phyloP scores from a whole-genome alignment of 2,329 filamentous ascomycete genomes.

The Trematosphaeria pertusa region DNA sequence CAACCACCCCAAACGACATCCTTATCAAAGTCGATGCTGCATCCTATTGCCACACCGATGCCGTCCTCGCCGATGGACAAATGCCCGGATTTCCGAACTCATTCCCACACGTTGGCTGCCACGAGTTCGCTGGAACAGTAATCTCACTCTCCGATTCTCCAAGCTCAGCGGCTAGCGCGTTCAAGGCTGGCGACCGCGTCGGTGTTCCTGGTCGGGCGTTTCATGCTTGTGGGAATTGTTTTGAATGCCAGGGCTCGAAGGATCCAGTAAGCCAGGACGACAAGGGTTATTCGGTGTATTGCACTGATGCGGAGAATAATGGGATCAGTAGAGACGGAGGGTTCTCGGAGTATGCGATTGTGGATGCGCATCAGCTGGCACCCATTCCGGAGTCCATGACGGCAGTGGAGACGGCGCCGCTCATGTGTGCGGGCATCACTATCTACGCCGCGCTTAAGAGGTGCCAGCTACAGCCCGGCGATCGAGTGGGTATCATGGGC shows the following conservation, averaged over 20 bases:
- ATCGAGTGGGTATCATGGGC: slow-evolving; percentile 51
- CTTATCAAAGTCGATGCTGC: slow-evolving; percentile 56
- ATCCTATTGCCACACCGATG: slow-evolving; percentile 57
- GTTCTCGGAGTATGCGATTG: slow-evolving; percentile 53
- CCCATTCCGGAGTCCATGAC: slow-evolving; percentile 42
- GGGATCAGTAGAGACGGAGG: slow-evolving; percentile 47
- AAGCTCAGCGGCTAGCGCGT: slow-evolving; percentile 23
- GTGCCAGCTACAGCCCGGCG: slow-evolving; percentile 37
- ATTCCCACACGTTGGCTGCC: slow-evolving; percentile 55
- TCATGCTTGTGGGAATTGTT: slow-evolving; percentile 51
- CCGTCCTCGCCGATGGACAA: slow-evolving; percentile 45
- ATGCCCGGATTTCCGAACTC: slow-evolving; percentile 43
- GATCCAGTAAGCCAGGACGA: slow-evolving; percentile 43
- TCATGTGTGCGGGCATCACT: slow-evolving; percentile 55
- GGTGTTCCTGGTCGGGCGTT: slow-evolving; percentile 53
- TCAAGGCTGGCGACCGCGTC: slow-evolving; percentile 43
- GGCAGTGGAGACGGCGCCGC: slow-evolving; percentile 47
- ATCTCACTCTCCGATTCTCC: slow-evolving; percentile 37
- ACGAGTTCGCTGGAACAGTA: slow-evolving; percentile 56
- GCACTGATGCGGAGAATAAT: slow-evolving; percentile 39
- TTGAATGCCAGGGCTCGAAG: slow-evolving; percentile 46
- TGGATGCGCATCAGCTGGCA: slow-evolving; percentile 50
- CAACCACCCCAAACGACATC: slow-evolving; percentile 47
- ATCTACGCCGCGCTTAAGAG: slow-evolving; percentile 52
- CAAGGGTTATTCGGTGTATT: slow-evolving; percentile 52